Evolutionary conservation across 768 basidiomycete species (phyloP).

Genomic region (Porpolomopsis calyptriformis): DNA sequence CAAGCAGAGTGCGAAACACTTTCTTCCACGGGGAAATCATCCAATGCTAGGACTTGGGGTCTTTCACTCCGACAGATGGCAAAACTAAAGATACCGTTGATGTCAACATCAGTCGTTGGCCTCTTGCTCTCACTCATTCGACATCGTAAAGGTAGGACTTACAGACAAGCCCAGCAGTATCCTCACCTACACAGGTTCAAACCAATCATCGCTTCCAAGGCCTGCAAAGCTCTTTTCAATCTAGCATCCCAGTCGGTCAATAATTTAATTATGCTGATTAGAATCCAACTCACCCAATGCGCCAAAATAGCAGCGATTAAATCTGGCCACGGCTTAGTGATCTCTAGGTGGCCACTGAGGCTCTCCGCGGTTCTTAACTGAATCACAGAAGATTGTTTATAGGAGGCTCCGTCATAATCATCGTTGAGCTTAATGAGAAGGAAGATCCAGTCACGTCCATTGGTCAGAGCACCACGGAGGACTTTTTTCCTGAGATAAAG

Average conservation of each 20-base stretch:
- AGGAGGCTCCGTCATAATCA: slow-evolving; percentile 14
- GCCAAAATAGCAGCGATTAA: slow-evolving; percentile 16
- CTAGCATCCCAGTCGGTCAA: slow-evolving; percentile 4
- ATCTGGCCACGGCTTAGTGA: slow-evolving; percentile 13
- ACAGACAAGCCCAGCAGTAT: neutral
- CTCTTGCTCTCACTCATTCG: too few relatives aligned
- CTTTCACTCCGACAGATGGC: too few relatives aligned
- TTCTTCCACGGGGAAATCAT: too few relatives aligned
- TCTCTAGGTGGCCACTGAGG: slow-evolving; percentile 4
- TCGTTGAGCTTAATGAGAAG: slow-evolving; percentile 11
- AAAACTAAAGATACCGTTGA: too few relatives aligned
- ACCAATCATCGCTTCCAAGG: slow-evolving; percentile 5
- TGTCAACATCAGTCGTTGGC: too few relatives aligned
- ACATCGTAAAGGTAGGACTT: too few relatives aligned
- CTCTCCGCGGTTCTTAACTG: slow-evolving; percentile 3
- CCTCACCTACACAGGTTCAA: slow-evolving; percentile 1
- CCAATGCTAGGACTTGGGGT: too few relatives aligned
- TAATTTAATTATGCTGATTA: slow-evolving; percentile 2
- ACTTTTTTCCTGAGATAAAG: slow-evolving; percentile 13
- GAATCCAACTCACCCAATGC: slow-evolving; percentile 13
- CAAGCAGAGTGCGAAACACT: too few relatives aligned
- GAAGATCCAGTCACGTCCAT: slow-evolving; percentile 18
- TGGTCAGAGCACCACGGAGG: slow-evolving; percentile 18
- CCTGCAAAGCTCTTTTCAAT: slow-evolving; percentile 6
- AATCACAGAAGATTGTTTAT: slow-evolving; percentile 10